Evolutionary conservation across 371 early-diverging fungal genomes (phyloP), one percentile per base, ranked within the genome.

Genomic region (Apophysomyces trapeziformis): DNA sequence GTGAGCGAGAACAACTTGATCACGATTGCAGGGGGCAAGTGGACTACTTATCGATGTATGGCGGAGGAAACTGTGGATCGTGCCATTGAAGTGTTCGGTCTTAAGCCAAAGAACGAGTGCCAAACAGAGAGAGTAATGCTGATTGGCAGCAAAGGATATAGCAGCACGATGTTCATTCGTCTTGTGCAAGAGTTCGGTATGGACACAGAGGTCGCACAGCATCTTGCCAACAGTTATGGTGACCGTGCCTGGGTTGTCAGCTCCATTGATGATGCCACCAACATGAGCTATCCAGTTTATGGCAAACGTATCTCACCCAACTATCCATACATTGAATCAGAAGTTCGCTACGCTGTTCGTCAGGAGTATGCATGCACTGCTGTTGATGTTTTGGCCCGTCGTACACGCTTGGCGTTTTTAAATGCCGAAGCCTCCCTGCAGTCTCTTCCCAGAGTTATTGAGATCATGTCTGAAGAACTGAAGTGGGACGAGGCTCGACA

Each of bases 31-130:
- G 99, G 99, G 67, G 99, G 99, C 61, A 99, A 99, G 77, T 99
- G 99, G 99, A 99, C 99, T 1, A 99, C 99, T 1, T 99, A 96
- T 82, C 92, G 99, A 68, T 91, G 92, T 64, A 99, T 99, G 99
- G 99, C 99, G 32, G 88, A 96, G 72, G 98, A 99, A 70, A 94
- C 99, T 0, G 89, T 99, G 39, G 96, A 98, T 74, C 73, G 83
- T 64, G 99, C 99, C 13, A 89, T 99, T 41, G 75, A 89, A 63
- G 82, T 76, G 14, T 96, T 90, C 72, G 76, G 58, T 7, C 83
- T 93, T 35, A 70, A 82, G 39, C 90, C 92, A 4, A 63, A 59
- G 4, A 65, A 69, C n/a, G 71, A 61, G 41, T 93, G 91, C 76
- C 68, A 71, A 21, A 98, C 99, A 16, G 93, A 94, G 68, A 67